Evolutionary conservation across 2,329 filamentous ascomycete genomes (phyloP).

Genomic region (Acephala macrosclerotiorum): DNA sequence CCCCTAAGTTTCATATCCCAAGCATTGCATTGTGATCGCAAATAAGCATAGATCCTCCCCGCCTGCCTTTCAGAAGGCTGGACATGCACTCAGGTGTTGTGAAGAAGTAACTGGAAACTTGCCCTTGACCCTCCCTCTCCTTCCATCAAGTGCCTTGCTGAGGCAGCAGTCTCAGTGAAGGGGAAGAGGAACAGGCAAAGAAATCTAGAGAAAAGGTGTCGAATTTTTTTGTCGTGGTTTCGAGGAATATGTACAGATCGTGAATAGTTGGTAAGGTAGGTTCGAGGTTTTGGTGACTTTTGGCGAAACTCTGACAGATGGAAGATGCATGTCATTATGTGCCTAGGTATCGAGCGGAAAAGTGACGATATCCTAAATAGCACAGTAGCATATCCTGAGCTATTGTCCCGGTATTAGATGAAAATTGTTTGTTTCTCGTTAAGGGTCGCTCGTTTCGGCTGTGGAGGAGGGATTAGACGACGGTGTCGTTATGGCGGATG

Average conservation of each 20-base stretch:
- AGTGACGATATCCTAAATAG: conserved; percentile 7
- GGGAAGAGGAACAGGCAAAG: not conserved
- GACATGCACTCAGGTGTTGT: not conserved
- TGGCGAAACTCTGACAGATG: conserved; percentile 1
- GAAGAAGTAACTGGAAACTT: not conserved
- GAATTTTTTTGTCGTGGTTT: not conserved
- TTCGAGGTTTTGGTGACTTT: not conserved
- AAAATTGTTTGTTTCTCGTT: not conserved
- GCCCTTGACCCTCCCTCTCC: not conserved
- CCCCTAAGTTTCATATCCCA: conserved; percentile 3
- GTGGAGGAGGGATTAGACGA: conserved; percentile 33
- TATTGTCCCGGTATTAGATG: not conserved
- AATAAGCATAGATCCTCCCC: not conserved
- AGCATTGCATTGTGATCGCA: not conserved
- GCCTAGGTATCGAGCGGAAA: not conserved
- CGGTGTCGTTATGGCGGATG: conserved; percentile 58
- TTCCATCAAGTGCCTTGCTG: not conserved
- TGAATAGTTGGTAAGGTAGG: not conserved
- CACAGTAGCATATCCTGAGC: not conserved
- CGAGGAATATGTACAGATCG: conserved; percentile 7
- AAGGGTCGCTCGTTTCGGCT: conserved; percentile 5
- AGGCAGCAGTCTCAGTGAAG: not conserved
- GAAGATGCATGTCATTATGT: not conserved
- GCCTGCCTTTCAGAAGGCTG: not conserved
- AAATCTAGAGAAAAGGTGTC: conserved; percentile 9